Percentiles rank a stretch among this genome's conserved stretches.
Evolutionary conservation across 1,139 yeast genomes (phyloP).

Genomic region (Pichia sp.): DNA sequence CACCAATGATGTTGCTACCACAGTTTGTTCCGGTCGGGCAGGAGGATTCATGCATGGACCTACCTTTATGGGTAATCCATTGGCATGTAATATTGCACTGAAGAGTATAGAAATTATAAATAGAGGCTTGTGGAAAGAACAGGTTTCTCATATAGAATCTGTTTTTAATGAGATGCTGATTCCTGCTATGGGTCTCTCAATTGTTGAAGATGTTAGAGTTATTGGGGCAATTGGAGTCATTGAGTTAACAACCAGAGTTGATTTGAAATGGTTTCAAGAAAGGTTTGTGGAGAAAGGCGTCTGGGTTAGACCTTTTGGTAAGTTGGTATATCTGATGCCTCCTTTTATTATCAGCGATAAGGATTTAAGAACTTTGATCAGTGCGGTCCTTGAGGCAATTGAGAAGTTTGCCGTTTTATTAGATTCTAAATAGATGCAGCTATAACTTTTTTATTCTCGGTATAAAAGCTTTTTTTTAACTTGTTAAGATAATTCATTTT

Average conservation of each 20-base stretch:
- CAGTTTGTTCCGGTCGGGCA: slow-evolving; percentile 9
- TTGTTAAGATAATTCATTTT: no score
- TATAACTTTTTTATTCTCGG: no score
- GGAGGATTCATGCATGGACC: slow-evolving; percentile 14
- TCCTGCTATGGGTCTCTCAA: neutral
- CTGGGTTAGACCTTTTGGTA: slow-evolving; percentile 13
- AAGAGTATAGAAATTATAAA: slow-evolving; percentile 11
- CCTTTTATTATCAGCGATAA: slow-evolving; percentile 4
- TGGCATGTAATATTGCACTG: slow-evolving; percentile 10
- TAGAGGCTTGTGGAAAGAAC: slow-evolving; percentile 8
- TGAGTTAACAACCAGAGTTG: slow-evolving; percentile 19
- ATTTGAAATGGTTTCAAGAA: slow-evolving; percentile 14
- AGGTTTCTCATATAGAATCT: slow-evolving; percentile 7
- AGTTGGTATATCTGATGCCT: slow-evolving; percentile 11
- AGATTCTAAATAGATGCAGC: no score
- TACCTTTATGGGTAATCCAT: slow-evolving; percentile 14
- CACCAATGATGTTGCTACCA: slow-evolving; percentile 7
- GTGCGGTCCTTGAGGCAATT: neutral
- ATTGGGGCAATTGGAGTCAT: slow-evolving; percentile 27
- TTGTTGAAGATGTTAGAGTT: slow-evolving; percentile 18
- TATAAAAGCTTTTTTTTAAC: no score
- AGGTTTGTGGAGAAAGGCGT: slow-evolving; percentile 10
- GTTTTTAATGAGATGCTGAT: slow-evolving; percentile 1
- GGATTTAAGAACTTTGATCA: slow-evolving; percentile 1
- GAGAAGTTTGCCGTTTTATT: no score